phyloP scores from a whole-genome alignment of 345 rosid species.

The Linum trigynum region DNA sequence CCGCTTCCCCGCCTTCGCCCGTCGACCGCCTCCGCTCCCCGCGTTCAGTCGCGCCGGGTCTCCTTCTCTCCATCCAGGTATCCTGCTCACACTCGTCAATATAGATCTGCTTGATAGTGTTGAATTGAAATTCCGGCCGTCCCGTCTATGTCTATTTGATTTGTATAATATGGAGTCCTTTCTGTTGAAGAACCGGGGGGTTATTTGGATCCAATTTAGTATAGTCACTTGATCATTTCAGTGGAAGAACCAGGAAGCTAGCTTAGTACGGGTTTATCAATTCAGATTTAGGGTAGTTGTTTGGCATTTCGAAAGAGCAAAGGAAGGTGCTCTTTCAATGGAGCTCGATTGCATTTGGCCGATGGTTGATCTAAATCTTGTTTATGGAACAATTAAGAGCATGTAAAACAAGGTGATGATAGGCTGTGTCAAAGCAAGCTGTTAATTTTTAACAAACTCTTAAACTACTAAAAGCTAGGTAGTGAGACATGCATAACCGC shows the following conservation, averaged over 20 bases:
- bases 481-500: neutral
- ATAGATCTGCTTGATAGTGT: neutral
- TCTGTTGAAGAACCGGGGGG: neutral
- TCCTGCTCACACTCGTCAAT: neutral
- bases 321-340: neutral
- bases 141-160: neutral
- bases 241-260: neutral
- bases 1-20: slow-evolving; percentile 64
- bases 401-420: neutral
- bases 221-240: no score
- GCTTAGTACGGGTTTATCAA: neutral
- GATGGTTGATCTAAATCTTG: neutral
- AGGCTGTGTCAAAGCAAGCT: neutral
- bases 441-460: no score
- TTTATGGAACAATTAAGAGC: neutral
- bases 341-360: neutral
- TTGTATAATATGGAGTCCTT: neutral
- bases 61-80: slow-evolving; percentile 62
- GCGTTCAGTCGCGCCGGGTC: slow-evolving; percentile 48
- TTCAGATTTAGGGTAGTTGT: neutral
- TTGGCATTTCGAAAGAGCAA: neutral
- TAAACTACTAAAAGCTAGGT: no score
- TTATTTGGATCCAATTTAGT: neutral
- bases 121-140: neutral
- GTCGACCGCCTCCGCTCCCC: slow-evolving; percentile 39